A percentile compares a stretch with the other conserved stretches of the same genome.
phyloP scores from a whole-genome alignment of 768 basidiomycete species.

The Fomitopsis serialis region DNA sequence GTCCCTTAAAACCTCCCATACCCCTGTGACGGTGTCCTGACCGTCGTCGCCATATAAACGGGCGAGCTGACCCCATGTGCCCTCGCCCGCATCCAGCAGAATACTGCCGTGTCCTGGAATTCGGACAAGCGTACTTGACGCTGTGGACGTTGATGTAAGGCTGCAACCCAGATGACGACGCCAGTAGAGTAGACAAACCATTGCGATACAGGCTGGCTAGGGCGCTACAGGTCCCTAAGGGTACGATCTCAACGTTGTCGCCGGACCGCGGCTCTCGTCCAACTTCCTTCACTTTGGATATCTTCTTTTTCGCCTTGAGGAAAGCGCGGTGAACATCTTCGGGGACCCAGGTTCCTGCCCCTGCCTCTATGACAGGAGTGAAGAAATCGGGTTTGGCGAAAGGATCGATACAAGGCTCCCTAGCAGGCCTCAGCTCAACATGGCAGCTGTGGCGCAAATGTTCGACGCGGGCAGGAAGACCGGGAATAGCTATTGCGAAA shows the following conservation, averaged over 20 bases:
- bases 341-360: slow-evolving; percentile 15
- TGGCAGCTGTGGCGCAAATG: background rate
- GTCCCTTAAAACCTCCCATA: slow-evolving; percentile 58
- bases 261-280: slow-evolving; percentile 31
- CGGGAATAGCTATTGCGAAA: no score
- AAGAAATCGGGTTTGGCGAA: no score
- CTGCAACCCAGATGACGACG: no score
- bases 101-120: slow-evolving; percentile 71
- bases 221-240: slow-evolving; percentile 88
- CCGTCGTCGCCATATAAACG: slow-evolving; percentile 63
- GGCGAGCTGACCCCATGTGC: slow-evolving; percentile 84
- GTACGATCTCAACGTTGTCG: slow-evolving; percentile 60
- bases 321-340: slow-evolving; percentile 33
- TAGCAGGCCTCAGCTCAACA: background rate
- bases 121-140: slow-evolving; percentile 70
- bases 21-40: slow-evolving; percentile 28
- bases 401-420: background rate
- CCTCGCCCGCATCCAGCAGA: slow-evolving; percentile 89
- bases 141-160: slow-evolving; percentile 27
- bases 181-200: slow-evolving; percentile 38
- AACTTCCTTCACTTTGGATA: slow-evolving; percentile 17
- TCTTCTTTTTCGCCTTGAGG: slow-evolving; percentile 28
- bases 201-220: slow-evolving; percentile 85
- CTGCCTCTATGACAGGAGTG: background rate
- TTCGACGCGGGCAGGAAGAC: no score